phyloP scores from a whole-genome alignment of 2,329 filamentous ascomycete species.

The Colletotrichum karsti region DNA sequence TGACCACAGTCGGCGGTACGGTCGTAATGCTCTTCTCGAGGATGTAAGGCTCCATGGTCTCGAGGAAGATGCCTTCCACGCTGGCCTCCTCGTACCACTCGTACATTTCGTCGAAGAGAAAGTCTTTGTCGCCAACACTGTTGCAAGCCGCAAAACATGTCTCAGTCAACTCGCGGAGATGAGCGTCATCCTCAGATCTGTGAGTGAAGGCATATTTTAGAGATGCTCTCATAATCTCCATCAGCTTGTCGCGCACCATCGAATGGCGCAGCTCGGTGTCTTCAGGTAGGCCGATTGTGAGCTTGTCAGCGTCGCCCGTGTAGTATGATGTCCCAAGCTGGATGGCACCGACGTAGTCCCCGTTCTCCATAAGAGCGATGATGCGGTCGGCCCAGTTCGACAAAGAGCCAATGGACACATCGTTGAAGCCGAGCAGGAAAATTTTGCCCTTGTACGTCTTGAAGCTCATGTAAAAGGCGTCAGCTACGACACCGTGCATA shows the following conservation, averaged over 20 bases:
- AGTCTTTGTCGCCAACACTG: conserved; percentile 79
- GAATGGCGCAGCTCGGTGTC: conserved; percentile 78
- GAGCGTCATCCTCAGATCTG: conserved; percentile 60
- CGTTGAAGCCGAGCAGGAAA: conserved; percentile 93
- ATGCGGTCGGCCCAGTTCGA: conserved; percentile 98
- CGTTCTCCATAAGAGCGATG: conserved; percentile 92
- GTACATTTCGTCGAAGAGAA: conserved; percentile 91
- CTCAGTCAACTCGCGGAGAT: conserved; percentile 80
- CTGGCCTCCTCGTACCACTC: conserved; percentile 86
- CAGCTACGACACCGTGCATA: conserved; percentile 95
- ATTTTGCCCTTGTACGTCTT: conserved; percentile 93
- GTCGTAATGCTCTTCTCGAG: conserved; percentile 78
- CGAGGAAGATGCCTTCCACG: conserved; percentile 80
- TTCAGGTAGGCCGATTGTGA: conserved; percentile 93
- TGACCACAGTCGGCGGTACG: conserved; percentile 85
- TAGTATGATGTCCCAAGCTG: conserved; percentile 92
- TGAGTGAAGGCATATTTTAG: conserved; percentile 87
- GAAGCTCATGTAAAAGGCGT: conserved; percentile 98
- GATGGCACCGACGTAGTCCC: conserved; percentile 95
- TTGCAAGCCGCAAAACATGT: conserved; percentile 87
- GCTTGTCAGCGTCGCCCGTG: conserved; percentile 87
- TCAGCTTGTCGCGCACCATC: conserved; percentile 86
- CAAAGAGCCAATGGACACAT: conserved; percentile 87
- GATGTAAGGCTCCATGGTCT: conserved; percentile 88
- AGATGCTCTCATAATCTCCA: conserved; percentile 94